Evolutionary conservation across 176 grass and related monocot species (phyloP), one percentile per base, ranked within the genome.

Genomic region (Tuctoria greenei): DNA sequence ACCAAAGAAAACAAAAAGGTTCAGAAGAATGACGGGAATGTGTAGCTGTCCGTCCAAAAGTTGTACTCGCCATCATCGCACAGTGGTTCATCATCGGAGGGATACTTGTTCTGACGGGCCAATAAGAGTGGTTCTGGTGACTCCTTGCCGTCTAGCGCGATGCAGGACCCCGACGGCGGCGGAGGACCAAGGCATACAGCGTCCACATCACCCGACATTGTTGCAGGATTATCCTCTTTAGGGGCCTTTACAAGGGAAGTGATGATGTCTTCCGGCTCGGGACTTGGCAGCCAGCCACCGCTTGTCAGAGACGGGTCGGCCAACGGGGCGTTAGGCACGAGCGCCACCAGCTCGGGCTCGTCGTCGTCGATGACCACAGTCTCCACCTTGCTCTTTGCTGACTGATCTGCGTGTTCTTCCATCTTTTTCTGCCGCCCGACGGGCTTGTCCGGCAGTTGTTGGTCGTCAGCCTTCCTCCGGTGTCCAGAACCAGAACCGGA

Each of bases 41-140:
- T 56, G 52, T 23, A 56, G 52, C 52, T 56, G 52, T 56, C 52
- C 52, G n/a, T 56, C 52, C 52, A 56, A 56, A 56, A 56, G 52
- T 56, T 56, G 52, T 56, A 56, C n/a, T 56, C 52, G 52, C 2
- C 1, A 18, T n/a, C 50, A 5, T 52, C 18, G 6, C 18, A 2
- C 17, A 6, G 50, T 8, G 17, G 17, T 18, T n/a, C 6, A 8
- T 18, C 50, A n/a, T 52, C 18, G 18, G 17, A 1, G 18, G 6
- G 7, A n/a, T 16, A 0, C 1, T 1, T 4, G 6, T 1, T n/a
- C 50, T 52, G 18, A n/a, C 50, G 18, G 50, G 50, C 18, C 50
- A 18, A 8, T 2, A 18, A n/a, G 6, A 52, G n/a, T 6, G 50
- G 50, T 52, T 52, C 50, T 2, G 50, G 50, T 17, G 6, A 52